Evolutionary conservation across 75 land plant species (phyloP).

Genomic region (Sequoia sempervirens): DNA sequence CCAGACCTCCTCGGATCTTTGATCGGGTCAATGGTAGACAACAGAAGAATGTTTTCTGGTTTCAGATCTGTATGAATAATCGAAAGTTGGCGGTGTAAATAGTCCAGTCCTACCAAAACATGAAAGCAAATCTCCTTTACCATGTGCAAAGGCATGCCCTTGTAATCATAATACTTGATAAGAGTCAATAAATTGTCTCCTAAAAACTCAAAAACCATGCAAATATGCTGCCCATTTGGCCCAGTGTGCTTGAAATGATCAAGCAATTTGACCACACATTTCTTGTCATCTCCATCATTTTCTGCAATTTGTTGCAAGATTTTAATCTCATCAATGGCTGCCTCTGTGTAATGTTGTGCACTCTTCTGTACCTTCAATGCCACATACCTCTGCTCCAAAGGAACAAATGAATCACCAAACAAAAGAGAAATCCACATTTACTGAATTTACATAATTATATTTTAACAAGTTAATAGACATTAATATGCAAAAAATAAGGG

Average conservation of each 20-base stretch:
- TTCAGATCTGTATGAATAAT: slow-evolving; percentile 97
- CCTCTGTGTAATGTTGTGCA: slow-evolving; percentile 89
- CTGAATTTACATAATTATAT: neutral
- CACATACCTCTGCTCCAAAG: slow-evolving; percentile 52
- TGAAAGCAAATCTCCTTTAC: slow-evolving; percentile 75
- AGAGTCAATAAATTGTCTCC: slow-evolving; percentile 91
- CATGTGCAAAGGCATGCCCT: slow-evolving; percentile 70
- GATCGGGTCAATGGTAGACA: slow-evolving; percentile 60
- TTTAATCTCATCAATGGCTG: slow-evolving; percentile 91
- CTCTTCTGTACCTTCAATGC: slow-evolving; percentile 95
- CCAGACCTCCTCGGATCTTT: slow-evolving; percentile 63
- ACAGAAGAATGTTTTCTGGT: slow-evolving; percentile 85
- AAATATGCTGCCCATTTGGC: slow-evolving; percentile 86
- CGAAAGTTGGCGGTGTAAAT: slow-evolving; percentile 79
- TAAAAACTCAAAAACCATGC: slow-evolving; percentile 95
- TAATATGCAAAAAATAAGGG: too few species aligned
- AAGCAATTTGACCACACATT: slow-evolving; percentile 82
- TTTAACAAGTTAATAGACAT: neutral
- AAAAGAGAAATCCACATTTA: neutral
- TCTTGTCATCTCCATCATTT: slow-evolving; percentile 58
- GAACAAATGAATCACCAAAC: neutral
- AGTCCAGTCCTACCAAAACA: slow-evolving; percentile 79
- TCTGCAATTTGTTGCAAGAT: slow-evolving; percentile 80
- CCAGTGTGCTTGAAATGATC: slow-evolving; percentile 91
- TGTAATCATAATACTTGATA: slow-evolving; percentile 74